Evolutionary conservation across 73 alveolate genomes (phyloP).

Genomic region (Durusdinium trenchii): DNA sequence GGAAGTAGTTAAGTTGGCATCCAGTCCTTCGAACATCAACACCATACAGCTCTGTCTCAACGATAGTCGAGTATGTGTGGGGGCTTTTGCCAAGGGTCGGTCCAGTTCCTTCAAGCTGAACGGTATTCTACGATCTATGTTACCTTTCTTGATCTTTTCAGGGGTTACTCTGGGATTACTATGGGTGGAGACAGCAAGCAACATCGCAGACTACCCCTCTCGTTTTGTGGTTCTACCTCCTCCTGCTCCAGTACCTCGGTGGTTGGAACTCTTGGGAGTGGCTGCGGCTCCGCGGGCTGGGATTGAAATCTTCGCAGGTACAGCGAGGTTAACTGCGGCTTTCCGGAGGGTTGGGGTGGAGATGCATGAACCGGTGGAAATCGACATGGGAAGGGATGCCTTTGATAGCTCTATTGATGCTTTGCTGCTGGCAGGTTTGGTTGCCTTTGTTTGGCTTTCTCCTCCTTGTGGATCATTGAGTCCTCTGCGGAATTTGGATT

Average conservation of each 20-base stretch:
- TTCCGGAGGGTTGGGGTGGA: not conserved
- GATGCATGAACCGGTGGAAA: slow-evolving; percentile 46
- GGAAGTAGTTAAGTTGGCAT: not conserved
- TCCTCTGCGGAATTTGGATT: not conserved
- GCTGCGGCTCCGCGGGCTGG: too few relatives aligned
- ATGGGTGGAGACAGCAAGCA: not conserved
- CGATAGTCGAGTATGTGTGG: not conserved
- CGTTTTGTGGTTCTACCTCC: too few relatives aligned
- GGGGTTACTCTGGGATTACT: not conserved
- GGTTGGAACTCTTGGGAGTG: not conserved
- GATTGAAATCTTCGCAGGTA: not conserved
- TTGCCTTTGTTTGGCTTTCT: not conserved
- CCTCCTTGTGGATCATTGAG: not conserved
- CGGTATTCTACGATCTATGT: not conserved
- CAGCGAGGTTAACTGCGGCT: not conserved
- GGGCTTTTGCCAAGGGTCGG: slow-evolving; percentile 9
- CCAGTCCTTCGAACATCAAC: not conserved
- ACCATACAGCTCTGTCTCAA: not conserved
- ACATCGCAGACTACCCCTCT: slow-evolving; percentile 22
- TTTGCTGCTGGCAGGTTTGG: not conserved
- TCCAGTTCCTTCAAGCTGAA: slow-evolving; percentile 8
- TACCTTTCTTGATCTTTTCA: not conserved
- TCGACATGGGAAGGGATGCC: not conserved
- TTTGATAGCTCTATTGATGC: not conserved
- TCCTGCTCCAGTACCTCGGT: not conserved